Conservation (phyloP, 805 yeast species). For the Myxozyma sirexii region DNA sequence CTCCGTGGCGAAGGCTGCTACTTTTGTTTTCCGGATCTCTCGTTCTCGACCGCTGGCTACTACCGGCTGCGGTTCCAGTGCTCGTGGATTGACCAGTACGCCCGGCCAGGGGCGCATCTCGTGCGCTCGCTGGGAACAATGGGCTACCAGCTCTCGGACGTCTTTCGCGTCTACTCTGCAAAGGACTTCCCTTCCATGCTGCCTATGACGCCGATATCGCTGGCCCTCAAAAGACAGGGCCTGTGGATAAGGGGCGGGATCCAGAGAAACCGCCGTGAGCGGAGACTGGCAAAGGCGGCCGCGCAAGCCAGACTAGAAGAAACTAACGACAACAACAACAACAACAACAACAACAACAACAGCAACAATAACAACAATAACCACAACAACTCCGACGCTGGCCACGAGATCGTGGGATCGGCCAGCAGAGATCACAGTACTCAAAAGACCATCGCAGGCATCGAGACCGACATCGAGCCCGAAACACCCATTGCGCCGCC, state of each 20-base stretch:
- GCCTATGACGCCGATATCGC: slow-evolving; percentile 31
- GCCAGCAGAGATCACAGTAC: not conserved
- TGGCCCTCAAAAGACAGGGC: slow-evolving; percentile 29
- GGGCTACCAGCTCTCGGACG: slow-evolving; percentile 35
- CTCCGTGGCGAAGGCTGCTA: slow-evolving; percentile 32
- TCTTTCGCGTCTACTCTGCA: slow-evolving; percentile 43
- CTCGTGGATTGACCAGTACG: slow-evolving; percentile 38
- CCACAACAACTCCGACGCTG: not conserved
- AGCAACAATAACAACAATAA: not conserved
- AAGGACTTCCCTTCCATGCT: slow-evolving; percentile 43
- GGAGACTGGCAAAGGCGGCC: not conserved
- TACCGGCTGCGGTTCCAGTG: slow-evolving; percentile 40
- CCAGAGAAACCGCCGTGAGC: slow-evolving; percentile 23
- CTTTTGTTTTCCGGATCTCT: slow-evolving; percentile 42
- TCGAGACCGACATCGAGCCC: not conserved
- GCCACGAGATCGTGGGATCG: no score
- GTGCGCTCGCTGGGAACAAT: slow-evolving; percentile 30
- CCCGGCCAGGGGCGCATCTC: slow-evolving; percentile 16
- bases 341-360: not conserved
- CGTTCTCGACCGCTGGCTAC: slow-evolving; percentile 42
- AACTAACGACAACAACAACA: not conserved
- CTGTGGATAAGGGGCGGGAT: slow-evolving; percentile 33
- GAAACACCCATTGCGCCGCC: not conserved
- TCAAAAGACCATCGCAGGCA: no score
- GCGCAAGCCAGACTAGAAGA: not conserved